Conservation (phyloP, 306 rosid species). For the Acacia melanoxylon region DNA sequence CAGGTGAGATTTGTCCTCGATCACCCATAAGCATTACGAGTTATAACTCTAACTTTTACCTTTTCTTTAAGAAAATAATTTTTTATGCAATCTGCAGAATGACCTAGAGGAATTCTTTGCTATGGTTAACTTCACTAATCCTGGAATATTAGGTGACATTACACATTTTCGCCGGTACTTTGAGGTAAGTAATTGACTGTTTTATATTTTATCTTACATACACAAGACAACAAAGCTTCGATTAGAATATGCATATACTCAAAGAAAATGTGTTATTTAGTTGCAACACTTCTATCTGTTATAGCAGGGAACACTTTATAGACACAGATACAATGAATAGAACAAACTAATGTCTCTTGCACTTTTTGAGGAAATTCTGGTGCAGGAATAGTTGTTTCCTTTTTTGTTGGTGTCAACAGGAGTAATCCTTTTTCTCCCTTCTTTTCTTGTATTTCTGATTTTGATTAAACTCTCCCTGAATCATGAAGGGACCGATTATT, state of each 20-base stretch:
- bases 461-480: slow-evolving; percentile 30
- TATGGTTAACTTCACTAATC: slow-evolving; percentile 95
- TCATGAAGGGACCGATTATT: slow-evolving; percentile 79
- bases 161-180: slow-evolving; percentile 80
- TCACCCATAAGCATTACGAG: slow-evolving; percentile 20
- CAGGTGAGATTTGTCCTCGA: slow-evolving; percentile 53
- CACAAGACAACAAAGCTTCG: slow-evolving; percentile 1
- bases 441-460: slow-evolving; percentile 28
- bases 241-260: neutral
- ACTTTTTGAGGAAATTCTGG: slow-evolving; percentile 19
- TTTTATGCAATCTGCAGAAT: slow-evolving; percentile 61
- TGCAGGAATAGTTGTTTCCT: slow-evolving; percentile 22
- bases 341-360: slow-evolving; percentile 20
- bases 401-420: neutral
- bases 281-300: slow-evolving; percentile 16
- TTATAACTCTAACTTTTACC: slow-evolving; percentile 9
- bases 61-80: neutral
- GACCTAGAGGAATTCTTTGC: slow-evolving; percentile 93
- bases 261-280: slow-evolving; percentile 15
- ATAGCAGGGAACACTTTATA: neutral
- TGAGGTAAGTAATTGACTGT: slow-evolving; percentile 60
- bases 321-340: slow-evolving; percentile 1
- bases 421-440: neutral
- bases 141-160: slow-evolving; percentile 76
- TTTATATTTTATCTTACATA: slow-evolving; percentile 12